Base-by-base conservation (phyloP, 2,329 filamentous ascomycete genomes). In the Claviceps pazoutovae region DNA sequence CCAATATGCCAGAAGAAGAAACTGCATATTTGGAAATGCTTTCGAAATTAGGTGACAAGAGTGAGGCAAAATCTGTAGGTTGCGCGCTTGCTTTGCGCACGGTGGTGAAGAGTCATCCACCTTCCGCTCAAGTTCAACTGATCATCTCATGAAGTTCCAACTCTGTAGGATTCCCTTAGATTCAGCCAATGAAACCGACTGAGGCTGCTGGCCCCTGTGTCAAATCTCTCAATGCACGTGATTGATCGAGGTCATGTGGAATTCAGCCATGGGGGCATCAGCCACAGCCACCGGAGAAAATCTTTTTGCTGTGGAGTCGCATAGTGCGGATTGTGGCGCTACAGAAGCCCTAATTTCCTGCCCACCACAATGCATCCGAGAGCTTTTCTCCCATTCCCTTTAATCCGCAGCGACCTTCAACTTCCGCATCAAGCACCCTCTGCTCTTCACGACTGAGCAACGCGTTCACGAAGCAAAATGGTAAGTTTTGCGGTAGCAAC, bases 391-490 rank as follows among this genome's bases (percentile, higher is more conserved):
- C 59, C 34, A 11, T 5, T n/a, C 39, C 19, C 23, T 26, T 59
- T 57, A 52, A 52, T 53, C 58, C 53, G 54, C 54, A 58, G 56
- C 57, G 58, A 59, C 16, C 55, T 59, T 59, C 61, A 56, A 55
- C 56, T 58, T 60, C 58, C 58, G 63, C 59, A 60, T 60, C 61
- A 57, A 57, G 58, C 58, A 65, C 3, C 19, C 60, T 44, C 60
- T 66, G 64, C 61, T 65, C 63, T 59, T 60, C 57, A 63, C 59
- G 60, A 60, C 60, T 61, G 61, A 68, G 63, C 62, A 68, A 56
- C 64, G 54, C 53, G 64, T 62, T 61, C 60, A 64, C 60, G 56
- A 51, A 65, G 57, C 66, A 71, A 69, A 60, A 71, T 71, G 68
- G 68, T 71, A 64, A 71, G 68, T 69, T 61, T 41, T 53, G 52